A percentile compares a stretch with the other conserved stretches of the same genome.
Conservation (phyloP, 345 rosid genomes). For the Mallotus nudiflorus region DNA sequence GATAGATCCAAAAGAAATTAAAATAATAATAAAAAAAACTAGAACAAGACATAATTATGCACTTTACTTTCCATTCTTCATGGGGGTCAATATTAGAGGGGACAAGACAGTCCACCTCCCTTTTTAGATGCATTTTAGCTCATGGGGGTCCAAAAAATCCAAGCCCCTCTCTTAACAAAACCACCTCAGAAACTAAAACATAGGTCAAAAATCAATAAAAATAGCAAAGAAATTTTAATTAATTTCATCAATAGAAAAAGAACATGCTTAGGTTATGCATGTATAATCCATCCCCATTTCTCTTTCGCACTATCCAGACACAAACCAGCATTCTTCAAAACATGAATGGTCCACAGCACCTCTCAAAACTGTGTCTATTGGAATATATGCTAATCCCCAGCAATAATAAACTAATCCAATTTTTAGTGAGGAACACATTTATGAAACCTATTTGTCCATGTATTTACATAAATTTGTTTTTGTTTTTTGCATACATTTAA, state of each 20-base stretch:
- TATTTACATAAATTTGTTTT: neutral
- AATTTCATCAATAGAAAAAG: no score
- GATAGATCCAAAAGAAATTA: slow-evolving; percentile 19
- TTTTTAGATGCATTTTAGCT: slow-evolving; percentile 36
- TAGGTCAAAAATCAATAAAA: slow-evolving; percentile 12
- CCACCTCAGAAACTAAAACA: slow-evolving; percentile 26
- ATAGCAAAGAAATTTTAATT: neutral
- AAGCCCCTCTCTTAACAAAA: slow-evolving; percentile 29
- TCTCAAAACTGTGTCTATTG: slow-evolving; percentile 33
- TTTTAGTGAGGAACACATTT: slow-evolving; percentile 41
- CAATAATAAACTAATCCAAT: slow-evolving; percentile 7
- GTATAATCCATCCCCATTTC: neutral
- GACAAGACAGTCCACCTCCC: slow-evolving; percentile 40
- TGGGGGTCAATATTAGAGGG: slow-evolving; percentile 33
- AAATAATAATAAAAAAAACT: slow-evolving; percentile 8
- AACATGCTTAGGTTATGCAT: neutral
- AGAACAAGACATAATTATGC: slow-evolving; percentile 39
- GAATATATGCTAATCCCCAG: slow-evolving; percentile 24
- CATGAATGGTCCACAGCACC: slow-evolving; percentile 43
- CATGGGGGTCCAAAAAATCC: slow-evolving; percentile 31
- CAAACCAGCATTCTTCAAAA: slow-evolving; percentile 31
- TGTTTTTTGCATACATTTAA: neutral
- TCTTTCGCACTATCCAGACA: slow-evolving; percentile 43
- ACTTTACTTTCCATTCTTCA: slow-evolving; percentile 34
- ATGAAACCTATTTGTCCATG: slow-evolving; percentile 35